These are phyloP conservation scores for Mycena amicta DNA, from an alignment of 768 basidiomycete genomes.

Conservation along the genomic window DNA sequence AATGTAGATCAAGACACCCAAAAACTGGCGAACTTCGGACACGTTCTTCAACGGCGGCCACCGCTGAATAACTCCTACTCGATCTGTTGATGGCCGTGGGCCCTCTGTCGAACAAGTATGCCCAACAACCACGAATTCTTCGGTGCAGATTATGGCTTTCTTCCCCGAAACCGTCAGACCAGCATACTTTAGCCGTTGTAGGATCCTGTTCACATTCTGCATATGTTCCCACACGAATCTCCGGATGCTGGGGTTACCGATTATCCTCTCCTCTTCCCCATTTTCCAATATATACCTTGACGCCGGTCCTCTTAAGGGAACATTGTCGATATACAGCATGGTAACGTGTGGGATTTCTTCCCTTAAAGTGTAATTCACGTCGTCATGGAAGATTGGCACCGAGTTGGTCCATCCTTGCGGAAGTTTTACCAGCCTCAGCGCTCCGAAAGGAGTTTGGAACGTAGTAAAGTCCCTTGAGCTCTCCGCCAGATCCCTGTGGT, in stretches of 20 bases:
- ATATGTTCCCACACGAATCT: slow-evolving; percentile 41
- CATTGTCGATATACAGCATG: slow-evolving; percentile 15
- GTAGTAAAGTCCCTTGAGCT: slow-evolving; percentile 33
- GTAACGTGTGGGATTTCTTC: slow-evolving; percentile 11
- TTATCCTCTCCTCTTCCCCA: slow-evolving; percentile 16
- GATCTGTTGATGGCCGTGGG: slow-evolving; percentile 22
- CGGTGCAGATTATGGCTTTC: slow-evolving; percentile 23
- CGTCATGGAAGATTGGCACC: background rate
- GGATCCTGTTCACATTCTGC: slow-evolving; percentile 34
- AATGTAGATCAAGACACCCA: slow-evolving; percentile 31
- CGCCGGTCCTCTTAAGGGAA: background rate
- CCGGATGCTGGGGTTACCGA: slow-evolving; percentile 30
- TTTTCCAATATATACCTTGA: background rate
- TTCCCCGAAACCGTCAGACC: slow-evolving; percentile 31
- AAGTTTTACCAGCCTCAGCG: slow-evolving; percentile 21
- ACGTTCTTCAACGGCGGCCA: slow-evolving; percentile 19
- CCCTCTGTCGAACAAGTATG: slow-evolving; percentile 40
- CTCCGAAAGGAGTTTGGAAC: slow-evolving; percentile 31
- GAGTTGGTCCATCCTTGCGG: slow-evolving; percentile 33
- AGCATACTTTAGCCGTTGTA: slow-evolving; percentile 32
- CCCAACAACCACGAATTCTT: slow-evolving; percentile 31
- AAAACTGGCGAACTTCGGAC: slow-evolving; percentile 29
- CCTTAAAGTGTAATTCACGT: background rate
- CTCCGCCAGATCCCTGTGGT: slow-evolving; percentile 27
- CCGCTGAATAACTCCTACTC: slow-evolving; percentile 28